Evolutionary conservation across 2,329 filamentous ascomycete genomes (phyloP).

Genomic region (Paecilomyces formosus): DNA sequence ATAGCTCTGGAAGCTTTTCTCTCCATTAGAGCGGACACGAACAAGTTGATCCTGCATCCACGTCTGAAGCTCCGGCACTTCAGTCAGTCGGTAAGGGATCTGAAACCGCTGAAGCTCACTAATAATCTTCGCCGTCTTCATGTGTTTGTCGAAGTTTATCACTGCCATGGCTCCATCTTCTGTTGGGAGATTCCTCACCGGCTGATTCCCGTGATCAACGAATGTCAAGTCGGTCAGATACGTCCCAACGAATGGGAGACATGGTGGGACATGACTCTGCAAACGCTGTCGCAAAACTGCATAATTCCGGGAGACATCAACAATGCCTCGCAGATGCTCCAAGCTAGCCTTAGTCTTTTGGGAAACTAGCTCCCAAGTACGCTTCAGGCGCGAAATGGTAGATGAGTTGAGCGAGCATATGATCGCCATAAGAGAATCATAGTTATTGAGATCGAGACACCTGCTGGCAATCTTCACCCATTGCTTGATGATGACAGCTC

Average conservation of each 20-base stretch:
- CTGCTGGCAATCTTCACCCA: conserved; percentile 93
- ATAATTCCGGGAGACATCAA: conserved; percentile 88
- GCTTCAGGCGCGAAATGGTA: conserved; percentile 77
- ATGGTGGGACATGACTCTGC: conserved; percentile 80
- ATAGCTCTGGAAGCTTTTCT: conserved; percentile 57
- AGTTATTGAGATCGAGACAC: conserved; percentile 86
- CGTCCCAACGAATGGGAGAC: conserved; percentile 90
- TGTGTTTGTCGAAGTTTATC: conserved; percentile 98
- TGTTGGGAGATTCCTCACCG: conserved; percentile 65
- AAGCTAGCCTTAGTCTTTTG: conserved; percentile 74
- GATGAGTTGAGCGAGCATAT: conserved; percentile 90
- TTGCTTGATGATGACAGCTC: conserved; percentile 85
- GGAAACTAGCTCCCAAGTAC: conserved; percentile 86
- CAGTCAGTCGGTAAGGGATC: conserved; percentile 76
- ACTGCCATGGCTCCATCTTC: conserved; percentile 64
- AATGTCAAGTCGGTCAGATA: conserved; percentile 96
- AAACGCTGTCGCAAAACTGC: conserved; percentile 75
- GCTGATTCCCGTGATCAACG: conserved; percentile 86
- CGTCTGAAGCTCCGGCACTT: conserved; percentile 81
- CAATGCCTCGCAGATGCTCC: conserved; percentile 70
- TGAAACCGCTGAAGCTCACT: conserved; percentile 94
- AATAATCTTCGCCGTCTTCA: conserved; percentile 89
- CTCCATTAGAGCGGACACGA: conserved; percentile 60
- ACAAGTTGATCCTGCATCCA: conserved; percentile 82
- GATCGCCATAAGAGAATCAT: conserved; percentile 94